Conservation (phyloP, 2,329 filamentous ascomycete genomes). For the Trichoderma hamatum region DNA sequence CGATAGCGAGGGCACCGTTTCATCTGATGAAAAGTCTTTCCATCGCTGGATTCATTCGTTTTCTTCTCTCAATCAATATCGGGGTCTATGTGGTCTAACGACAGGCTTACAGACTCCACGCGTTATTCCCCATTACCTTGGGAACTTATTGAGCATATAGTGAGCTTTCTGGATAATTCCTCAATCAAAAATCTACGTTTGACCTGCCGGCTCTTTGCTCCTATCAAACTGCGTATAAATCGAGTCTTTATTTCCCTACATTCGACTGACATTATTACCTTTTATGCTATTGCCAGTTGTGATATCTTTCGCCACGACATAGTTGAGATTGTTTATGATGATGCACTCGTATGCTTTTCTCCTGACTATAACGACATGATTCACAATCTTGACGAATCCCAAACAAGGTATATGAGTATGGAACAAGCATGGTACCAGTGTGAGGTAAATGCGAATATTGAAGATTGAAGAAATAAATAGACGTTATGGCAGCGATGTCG, state of each 20-base stretch:
- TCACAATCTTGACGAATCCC: neutral
- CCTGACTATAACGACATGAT: neutral
- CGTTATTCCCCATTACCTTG: neutral
- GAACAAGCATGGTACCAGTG: neutral
- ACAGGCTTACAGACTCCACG: neutral
- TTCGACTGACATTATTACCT: conserved; percentile 11
- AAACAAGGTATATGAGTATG: neutral
- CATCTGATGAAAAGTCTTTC: no score
- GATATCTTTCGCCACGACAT: conserved; percentile 23
- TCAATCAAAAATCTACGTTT: neutral
- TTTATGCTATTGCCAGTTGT: conserved; percentile 28
- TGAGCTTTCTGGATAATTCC: neutral
- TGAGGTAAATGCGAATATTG: neutral
- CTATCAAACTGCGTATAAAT: neutral
- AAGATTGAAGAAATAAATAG: neutral
- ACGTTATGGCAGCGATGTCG: neutral
- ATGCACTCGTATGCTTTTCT: conserved; percentile 16
- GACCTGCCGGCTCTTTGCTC: neutral
- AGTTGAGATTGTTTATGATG: conserved; percentile 31
- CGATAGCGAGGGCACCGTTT: neutral
- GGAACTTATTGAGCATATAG: neutral
- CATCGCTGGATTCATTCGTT: neutral
- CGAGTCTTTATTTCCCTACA: neutral
- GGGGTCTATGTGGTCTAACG: neutral
- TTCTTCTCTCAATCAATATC: neutral